These are phyloP conservation scores for Cladosporium sp. DNA, from an alignment of 2,329 filamentous ascomycete species.

Conservation along the genomic window DNA sequence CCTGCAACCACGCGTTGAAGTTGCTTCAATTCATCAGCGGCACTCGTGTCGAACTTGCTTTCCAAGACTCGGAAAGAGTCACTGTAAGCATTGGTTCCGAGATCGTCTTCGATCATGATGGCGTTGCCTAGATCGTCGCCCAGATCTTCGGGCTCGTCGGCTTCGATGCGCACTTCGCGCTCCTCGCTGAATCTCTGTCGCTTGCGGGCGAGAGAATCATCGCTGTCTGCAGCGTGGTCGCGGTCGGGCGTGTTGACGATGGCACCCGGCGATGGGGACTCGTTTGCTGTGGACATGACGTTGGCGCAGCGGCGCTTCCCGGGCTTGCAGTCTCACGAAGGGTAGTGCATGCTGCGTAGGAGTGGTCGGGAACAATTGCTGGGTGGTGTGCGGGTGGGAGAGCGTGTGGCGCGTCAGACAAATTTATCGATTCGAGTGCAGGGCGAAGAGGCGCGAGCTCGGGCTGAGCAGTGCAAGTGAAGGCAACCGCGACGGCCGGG, in stretches of 20 bases:
- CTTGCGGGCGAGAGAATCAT: constrained; percentile 43
- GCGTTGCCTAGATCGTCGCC: constrained; percentile 34
- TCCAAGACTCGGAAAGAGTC: constrained; percentile 11
- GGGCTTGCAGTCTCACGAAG: constrained; percentile 4
- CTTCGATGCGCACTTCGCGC: constrained; percentile 23
- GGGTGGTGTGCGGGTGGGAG: neutral
- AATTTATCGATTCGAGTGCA: neutral
- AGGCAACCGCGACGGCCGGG: constrained; percentile 1
- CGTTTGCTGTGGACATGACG: constrained; percentile 22
- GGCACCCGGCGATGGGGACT: constrained; percentile 16
- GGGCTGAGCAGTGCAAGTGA: constrained; percentile 6
- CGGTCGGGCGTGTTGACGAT: constrained; percentile 33
- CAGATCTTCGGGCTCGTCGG: constrained; percentile 36
- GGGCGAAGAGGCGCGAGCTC: neutral
- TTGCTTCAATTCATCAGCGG: constrained; percentile 5
- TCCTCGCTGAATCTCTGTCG: constrained; percentile 41
- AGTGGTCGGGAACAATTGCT: constrained; percentile 3
- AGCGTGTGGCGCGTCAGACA: neutral
- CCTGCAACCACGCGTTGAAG: constrained; percentile 4
- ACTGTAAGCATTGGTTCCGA: constrained; percentile 25
- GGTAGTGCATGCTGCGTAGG: constrained; percentile 10
- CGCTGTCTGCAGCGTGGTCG: constrained; percentile 42
- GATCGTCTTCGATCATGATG: constrained; percentile 36
- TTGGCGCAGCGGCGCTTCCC: constrained; percentile 8
- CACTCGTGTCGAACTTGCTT: neutral